Evolutionary conservation across 176 grass and related monocot species (phyloP).

Genomic region (Leersia perrieri): DNA sequence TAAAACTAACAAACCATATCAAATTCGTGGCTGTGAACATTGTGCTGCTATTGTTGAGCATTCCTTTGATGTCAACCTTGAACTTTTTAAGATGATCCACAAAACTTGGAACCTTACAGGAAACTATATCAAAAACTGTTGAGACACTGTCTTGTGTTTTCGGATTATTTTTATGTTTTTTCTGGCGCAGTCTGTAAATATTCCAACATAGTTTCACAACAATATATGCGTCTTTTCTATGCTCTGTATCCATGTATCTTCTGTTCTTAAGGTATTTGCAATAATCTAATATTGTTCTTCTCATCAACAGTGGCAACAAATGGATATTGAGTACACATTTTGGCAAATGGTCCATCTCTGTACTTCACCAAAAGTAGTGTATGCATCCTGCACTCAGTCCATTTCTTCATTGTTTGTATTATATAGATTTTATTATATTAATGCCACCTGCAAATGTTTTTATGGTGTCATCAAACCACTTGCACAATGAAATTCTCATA

Average conservation of each 20-base stretch:
- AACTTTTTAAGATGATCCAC: not conserved
- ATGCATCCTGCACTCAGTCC: constrained; percentile 56
- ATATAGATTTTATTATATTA: not conserved
- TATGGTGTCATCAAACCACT: not conserved
- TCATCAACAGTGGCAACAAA: constrained; percentile 96
- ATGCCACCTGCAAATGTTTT: not conserved
- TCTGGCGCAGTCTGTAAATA: not conserved
- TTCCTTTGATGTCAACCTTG: not conserved
- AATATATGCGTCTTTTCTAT: not conserved
- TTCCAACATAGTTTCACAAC: not conserved
- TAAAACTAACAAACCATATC: not conserved
- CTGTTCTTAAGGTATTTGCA: not conserved
- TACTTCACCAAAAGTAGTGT: constrained; percentile 99
- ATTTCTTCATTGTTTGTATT: constrained; percentile 32
- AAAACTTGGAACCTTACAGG: not conserved
- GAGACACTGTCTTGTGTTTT: not conserved
- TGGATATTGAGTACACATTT: constrained; percentile 99
- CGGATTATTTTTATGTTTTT: constrained; percentile 9
- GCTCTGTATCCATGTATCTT: not conserved
- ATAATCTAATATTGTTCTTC: constrained; percentile 31
- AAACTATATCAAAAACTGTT: not conserved
- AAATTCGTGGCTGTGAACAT: too few relatives aligned
- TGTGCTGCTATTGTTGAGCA: not conserved
- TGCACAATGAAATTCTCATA: not conserved
- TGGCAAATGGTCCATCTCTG: constrained; percentile 99